Percentiles rank a stretch among this genome's conserved stretches.
These are phyloP conservation scores for Irpex rosettiformis DNA, from an alignment of 1,284 basidiomycete genomes.

Conservation along the genomic window DNA sequence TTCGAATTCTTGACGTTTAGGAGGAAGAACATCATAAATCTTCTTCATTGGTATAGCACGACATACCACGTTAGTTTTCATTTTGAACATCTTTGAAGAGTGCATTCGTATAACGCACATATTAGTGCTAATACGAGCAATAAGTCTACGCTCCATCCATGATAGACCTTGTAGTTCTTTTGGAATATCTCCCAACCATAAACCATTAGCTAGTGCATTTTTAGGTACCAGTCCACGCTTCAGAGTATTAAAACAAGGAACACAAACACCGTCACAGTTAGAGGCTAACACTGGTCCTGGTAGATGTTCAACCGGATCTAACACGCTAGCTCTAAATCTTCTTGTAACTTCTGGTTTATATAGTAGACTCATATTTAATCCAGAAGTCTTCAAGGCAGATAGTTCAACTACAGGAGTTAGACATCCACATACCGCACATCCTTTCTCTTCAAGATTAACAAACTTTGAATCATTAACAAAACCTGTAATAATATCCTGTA, in stretches of 20 bases:
- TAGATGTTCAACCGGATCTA: background rate
- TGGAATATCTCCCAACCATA: constrained; percentile 39
- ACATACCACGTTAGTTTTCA: constrained; percentile 11
- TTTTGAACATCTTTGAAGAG: constrained; percentile 14
- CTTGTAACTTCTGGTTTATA: background rate
- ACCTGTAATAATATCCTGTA: background rate
- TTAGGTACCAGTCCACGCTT: constrained; percentile 18
- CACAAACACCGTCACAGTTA: constrained; percentile 6
- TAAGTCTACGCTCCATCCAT: constrained; percentile 30
- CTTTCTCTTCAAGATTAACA: constrained; percentile 7
- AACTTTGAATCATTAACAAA: constrained; percentile 2
- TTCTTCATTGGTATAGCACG: constrained; percentile 8
- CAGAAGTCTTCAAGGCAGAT: background rate
- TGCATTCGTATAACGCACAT: background rate
- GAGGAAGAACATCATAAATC: constrained; percentile 9
- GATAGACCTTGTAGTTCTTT: constrained; percentile 23
- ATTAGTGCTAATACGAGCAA: background rate
- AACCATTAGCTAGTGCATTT: constrained; percentile 30
- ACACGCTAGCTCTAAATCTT: background rate
- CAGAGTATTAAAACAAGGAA: constrained; percentile 10
- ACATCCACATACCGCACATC: constrained; percentile 13
- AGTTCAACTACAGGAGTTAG: background rate
- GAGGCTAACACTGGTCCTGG: constrained; percentile 10
- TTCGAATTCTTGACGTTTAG: constrained; percentile 6
- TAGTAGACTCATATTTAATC: background rate